These are phyloP conservation scores for Phytophthora constricta DNA, from an alignment of 352 stramenopile species.

Conservation along the genomic window DNA sequence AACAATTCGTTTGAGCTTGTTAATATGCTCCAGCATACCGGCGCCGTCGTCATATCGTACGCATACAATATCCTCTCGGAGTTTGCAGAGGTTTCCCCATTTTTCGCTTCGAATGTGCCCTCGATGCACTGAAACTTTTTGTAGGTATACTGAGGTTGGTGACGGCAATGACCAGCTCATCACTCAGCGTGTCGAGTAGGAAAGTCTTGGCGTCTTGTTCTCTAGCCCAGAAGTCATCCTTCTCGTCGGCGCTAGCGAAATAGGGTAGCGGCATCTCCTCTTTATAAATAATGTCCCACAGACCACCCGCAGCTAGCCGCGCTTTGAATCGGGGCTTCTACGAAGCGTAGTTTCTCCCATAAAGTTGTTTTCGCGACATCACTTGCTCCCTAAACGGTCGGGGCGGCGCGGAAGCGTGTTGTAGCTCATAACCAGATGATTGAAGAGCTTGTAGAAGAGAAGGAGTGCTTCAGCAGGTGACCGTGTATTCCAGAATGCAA, in stretches of 20 bases:
- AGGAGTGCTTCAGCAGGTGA: too few species aligned
- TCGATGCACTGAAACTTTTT: conserved; percentile 16
- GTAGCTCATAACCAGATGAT: too few species aligned
- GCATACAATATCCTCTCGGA: conserved; percentile 1
- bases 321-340: conserved; percentile 10
- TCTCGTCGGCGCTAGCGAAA: too few species aligned
- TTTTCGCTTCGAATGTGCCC: conserved; percentile 14
- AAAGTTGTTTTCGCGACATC: too few species aligned
- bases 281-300: conserved; percentile 10
- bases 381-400: too few species aligned
- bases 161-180: conserved; percentile 12
- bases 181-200: too few species aligned
- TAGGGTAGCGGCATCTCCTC: not conserved
- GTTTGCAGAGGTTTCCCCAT: conserved; percentile 13
- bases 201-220: too few species aligned
- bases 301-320: not conserved
- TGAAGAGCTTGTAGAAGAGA: too few species aligned
- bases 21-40: conserved; percentile 12
- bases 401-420: too few species aligned
- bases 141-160: conserved; percentile 5
- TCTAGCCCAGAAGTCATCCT: too few species aligned
- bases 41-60: conserved; percentile 12
- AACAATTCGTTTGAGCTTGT: conserved; percentile 3
- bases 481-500: too few species aligned
- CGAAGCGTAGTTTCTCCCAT: conserved; percentile 12